Evolutionary conservation across 2,329 filamentous ascomycete species (phyloP), one percentile per base, ranked within the genome.

Genomic region (Arachnopeziza araneosa): DNA sequence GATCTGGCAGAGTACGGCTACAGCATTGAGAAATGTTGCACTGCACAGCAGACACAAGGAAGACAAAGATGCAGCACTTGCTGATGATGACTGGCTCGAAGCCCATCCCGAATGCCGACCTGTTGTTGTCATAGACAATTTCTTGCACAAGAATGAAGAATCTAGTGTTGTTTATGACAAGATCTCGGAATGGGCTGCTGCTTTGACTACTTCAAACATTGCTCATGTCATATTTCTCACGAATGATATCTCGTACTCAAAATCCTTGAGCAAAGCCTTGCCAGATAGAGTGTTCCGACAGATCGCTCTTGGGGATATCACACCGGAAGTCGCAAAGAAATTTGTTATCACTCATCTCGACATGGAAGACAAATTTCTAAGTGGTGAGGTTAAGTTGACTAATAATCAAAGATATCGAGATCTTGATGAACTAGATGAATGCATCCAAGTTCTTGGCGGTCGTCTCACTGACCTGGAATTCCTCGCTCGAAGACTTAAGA

Each of bases 151-250:
- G 75, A 86, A 80, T 57, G 82, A 88, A 44, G 85, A 88, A 26
- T 81, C 80, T 59, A 77, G 77, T 48, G 77, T 87, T n/a, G 80
- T 93, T 22, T 90, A 83, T 63, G 88, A 93, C 64, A 91, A 90
- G 71, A 79, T 93, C 54, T 86, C 92, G 0, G 91, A 97, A 70
- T 98, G 93, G 91, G 92, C 93, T 1, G 92, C 95, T 3, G 80
- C 86, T 1, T 77, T 97, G 26, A 93, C 95, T 0, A 90, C 91
- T 52, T 87, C 88, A 56, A 96, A 97, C 65, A 82, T 96, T 51
- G 93, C 93, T 0, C 95, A 98, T 73, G 92, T 98, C 59, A 87
- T 99, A 60, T 96, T 98, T 79, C 79, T 99, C 48, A 97, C 93
- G 0, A 91, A 89, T 60, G 93, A 98, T 65, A 84, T 91, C 0